phyloP scores from a whole-genome alignment of 192 early-diverging fungal species.

The Hyaloraphidium curvatum region DNA sequence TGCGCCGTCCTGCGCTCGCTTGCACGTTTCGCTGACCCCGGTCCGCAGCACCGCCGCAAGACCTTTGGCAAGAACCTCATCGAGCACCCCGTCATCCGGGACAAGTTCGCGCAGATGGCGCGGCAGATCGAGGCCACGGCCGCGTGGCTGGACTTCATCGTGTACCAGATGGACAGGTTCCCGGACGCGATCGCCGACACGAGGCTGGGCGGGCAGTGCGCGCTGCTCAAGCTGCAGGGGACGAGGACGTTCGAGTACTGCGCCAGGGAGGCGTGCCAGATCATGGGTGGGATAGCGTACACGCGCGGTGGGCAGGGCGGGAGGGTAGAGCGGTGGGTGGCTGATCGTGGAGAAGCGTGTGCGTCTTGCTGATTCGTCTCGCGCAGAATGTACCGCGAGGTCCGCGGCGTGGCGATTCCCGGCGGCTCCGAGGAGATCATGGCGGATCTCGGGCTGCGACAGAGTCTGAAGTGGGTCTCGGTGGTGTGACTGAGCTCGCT shows the following conservation, averaged over 20 bases:
- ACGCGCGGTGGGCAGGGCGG: constrained; percentile 34
- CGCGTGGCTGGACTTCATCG: constrained; percentile 57
- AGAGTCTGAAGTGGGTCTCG: constrained; percentile 18
- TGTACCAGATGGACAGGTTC: constrained; percentile 51
- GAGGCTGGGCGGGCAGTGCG: constrained; percentile 52
- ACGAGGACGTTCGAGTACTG: constrained; percentile 60
- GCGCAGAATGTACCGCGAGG: no score
- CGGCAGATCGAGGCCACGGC: constrained; percentile 70
- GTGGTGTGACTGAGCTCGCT: no score
- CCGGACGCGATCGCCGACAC: constrained; percentile 41
- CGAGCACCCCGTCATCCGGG: constrained; percentile 58
- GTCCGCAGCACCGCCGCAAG: constrained; percentile 43
- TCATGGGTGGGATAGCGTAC: constrained; percentile 69
- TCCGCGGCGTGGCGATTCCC: constrained; percentile 42
- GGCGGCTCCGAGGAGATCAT: constrained; percentile 2
- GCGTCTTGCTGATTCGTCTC: no score
- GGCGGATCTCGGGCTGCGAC: neutral
- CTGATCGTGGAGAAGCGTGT: constrained; percentile 51
- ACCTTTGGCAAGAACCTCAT: constrained; percentile 74
- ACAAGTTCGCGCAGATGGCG: constrained; percentile 58
- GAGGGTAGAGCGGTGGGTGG: neutral
- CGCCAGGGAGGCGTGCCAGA: constrained; percentile 36
- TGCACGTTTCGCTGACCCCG: no score
- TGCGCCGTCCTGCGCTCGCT: no score
- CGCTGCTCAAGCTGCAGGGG: constrained; percentile 44